Evolutionary conservation across 768 basidiomycete species (phyloP), one percentile per base, ranked within the genome.

Genomic region (Rhodosporidiobolus sp.): DNA sequence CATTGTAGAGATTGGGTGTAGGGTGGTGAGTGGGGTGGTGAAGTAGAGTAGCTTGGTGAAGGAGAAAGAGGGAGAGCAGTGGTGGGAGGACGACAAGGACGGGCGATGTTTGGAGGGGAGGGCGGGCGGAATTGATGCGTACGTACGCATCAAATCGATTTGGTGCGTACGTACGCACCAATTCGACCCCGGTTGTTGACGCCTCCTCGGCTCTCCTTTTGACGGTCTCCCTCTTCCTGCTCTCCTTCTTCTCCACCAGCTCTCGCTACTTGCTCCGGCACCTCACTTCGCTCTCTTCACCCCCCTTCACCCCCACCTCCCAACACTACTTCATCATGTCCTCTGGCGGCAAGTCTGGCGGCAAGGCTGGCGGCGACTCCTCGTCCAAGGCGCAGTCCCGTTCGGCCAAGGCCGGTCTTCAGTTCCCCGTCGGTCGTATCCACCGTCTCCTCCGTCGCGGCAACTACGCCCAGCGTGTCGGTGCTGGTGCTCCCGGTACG

Each of bases 381-480:
- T 57, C 55, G 32, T 58, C 69, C 69, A 71, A 71, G 70, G 43
- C 70, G 24, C 72, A 73, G 61, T 63, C 70, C 12, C 63, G 61
- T 49, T 70, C 74, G 19, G 61, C 64, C 65, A 75, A 73, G 49
- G 67, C 75, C 63, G 56, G 65, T 77, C 86, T 89, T 66, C 88
- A 90, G 80, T 90, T 93, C 85, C 91, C 91, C 65, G 91, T 93
- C 77, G 91, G 91, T 85, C 91, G 91, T 85, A 88, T 92, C 75
- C 89, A 90, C 82, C 86, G 91, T 80, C 82, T 88, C 28, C 79
- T 92, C 80, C 90, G 88, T 83, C 85, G 85, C 78, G 88, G 87
- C 52, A 88, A 89, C 83, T 88, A 89, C 77, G 87, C 86, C 11
- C 86, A 87, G 79, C 87, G 88, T 78, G 84, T 91, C 70, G 88